Evolutionary conservation across 331 rosid genomes (phyloP).

Genomic region (Pyrus hybrid): DNA sequence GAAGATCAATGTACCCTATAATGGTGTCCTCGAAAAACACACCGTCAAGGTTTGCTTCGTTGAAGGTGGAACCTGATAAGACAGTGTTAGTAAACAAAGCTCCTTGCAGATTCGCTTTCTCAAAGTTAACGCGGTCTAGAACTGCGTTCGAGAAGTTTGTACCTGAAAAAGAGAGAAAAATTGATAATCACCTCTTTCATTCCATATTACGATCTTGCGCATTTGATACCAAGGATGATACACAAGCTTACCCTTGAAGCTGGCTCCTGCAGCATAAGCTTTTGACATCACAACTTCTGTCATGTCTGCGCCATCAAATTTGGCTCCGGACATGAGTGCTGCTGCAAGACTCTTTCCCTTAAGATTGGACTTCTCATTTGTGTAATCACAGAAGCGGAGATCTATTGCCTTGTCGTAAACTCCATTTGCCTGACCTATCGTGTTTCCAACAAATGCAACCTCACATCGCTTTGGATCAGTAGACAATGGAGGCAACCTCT

Average conservation of each 20-base stretch:
- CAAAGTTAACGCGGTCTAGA: slow-evolving; percentile 81
- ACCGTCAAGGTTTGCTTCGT: slow-evolving; percentile 62
- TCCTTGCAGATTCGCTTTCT: slow-evolving; percentile 87
- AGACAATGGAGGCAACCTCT: slow-evolving; percentile 94
- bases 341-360: slow-evolving; percentile 95
- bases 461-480: slow-evolving; percentile 86
- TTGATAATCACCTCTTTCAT: not conserved
- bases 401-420: slow-evolving; percentile 90
- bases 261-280: slow-evolving; percentile 85
- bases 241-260: slow-evolving; percentile 65
- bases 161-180: slow-evolving; percentile 32
- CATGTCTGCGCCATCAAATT: slow-evolving; percentile 98
- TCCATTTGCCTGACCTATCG: slow-evolving; percentile 94
- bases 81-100: slow-evolving; percentile 70
- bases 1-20: slow-evolving; percentile 88
- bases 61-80: slow-evolving; percentile 82
- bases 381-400: slow-evolving; percentile 82
- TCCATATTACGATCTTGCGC: too few species aligned
- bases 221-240: not conserved
- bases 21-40: slow-evolving; percentile 90
- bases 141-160: slow-evolving; percentile 88
- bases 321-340: slow-evolving; percentile 94
- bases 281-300: slow-evolving; percentile 94
- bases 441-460: slow-evolving; percentile 88
- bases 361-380: slow-evolving; percentile 71